Percentiles rank a stretch among this genome's conserved stretches.
Conservation (phyloP, 1,284 basidiomycete genomes). For the Meira miltonrushii region DNA sequence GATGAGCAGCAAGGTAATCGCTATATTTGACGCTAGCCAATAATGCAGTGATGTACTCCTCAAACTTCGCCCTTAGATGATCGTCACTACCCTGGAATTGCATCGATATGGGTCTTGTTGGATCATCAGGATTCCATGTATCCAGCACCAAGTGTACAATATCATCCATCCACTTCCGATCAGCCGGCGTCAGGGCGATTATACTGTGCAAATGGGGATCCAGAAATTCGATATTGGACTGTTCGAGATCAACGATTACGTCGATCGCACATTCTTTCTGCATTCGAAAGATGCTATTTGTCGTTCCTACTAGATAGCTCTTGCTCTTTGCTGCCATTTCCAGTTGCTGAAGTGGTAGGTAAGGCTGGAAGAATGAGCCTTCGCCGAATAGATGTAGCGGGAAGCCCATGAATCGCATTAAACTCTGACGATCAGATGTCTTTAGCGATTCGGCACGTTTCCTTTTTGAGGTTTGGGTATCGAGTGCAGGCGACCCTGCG, state of each 20-base stretch:
- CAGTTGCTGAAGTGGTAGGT: constrained; percentile 89
- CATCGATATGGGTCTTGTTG: constrained; percentile 45
- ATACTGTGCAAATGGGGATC: constrained; percentile 73
- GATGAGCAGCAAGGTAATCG: constrained; percentile 33
- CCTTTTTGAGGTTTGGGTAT: constrained; percentile 45
- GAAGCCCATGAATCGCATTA: constrained; percentile 84
- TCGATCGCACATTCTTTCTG: constrained; percentile 78
- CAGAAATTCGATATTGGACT: constrained; percentile 35
- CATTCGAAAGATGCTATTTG: constrained; percentile 91
- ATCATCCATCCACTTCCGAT: constrained; percentile 91
- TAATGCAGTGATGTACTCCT: constrained; percentile 43
- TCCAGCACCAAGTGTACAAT: constrained; percentile 37
- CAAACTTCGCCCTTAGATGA: constrained; percentile 37
- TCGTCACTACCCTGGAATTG: constrained; percentile 50
- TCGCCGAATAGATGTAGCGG: constrained; percentile 67
- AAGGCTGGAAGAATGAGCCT: constrained; percentile 96
- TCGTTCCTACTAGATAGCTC: constrained; percentile 77
- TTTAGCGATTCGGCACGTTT: constrained; percentile 61
- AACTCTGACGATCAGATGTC: constrained; percentile 83
- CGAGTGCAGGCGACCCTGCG: constrained; percentile 80
- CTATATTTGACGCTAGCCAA: constrained; percentile 44
- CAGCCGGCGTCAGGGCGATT: constrained; percentile 77
- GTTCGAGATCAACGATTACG: constrained; percentile 68
- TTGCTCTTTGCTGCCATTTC: constrained; percentile 72
- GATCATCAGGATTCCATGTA: constrained; percentile 48